Evolutionary conservation across 306 rosid genomes (phyloP).

Genomic region (Cucumis cinereus): DNA sequence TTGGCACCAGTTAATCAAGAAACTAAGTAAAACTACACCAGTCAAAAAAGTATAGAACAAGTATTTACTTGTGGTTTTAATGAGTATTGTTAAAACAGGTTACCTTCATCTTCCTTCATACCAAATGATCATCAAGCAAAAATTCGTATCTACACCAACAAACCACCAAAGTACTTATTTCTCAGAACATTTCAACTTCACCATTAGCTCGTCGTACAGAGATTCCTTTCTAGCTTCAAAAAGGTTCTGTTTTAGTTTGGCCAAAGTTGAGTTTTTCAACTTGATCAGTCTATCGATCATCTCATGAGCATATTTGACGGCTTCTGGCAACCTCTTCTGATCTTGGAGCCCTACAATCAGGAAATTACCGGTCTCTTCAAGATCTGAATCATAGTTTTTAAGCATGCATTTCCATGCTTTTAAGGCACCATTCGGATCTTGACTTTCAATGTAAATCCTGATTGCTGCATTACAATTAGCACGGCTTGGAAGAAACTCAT

Average conservation of each 20-base stretch:
- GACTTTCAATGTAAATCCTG: conserved; percentile 29
- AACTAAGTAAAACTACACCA: background rate
- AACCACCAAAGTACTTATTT: background rate
- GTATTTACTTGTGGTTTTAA: background rate
- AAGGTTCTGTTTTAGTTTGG: conserved; percentile 45
- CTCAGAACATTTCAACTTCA: conserved; percentile 30
- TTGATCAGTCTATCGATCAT: conserved; percentile 45
- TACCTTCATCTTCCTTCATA: background rate
- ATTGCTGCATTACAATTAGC: conserved; percentile 38
- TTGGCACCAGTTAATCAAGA: background rate
- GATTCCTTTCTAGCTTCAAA: conserved; percentile 27
- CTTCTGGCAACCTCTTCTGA: conserved; percentile 39
- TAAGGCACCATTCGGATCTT: conserved; percentile 32
- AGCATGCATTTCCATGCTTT: conserved; percentile 49
- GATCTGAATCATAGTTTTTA: conserved; percentile 26
- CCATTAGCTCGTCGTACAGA: conserved; percentile 35
- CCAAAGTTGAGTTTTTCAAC: conserved; percentile 34
- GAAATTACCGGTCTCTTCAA: conserved; percentile 37
- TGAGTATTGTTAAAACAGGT: background rate
- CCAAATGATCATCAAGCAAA: background rate
- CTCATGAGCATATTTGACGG: conserved; percentile 57
- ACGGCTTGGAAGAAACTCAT: conserved; percentile 47
- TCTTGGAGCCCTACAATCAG: conserved; percentile 37
- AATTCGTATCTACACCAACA: background rate
- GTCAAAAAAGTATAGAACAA: background rate